Conservation (phyloP, 164 flowering plant genomes). For the Pachysandra terminalis region DNA sequence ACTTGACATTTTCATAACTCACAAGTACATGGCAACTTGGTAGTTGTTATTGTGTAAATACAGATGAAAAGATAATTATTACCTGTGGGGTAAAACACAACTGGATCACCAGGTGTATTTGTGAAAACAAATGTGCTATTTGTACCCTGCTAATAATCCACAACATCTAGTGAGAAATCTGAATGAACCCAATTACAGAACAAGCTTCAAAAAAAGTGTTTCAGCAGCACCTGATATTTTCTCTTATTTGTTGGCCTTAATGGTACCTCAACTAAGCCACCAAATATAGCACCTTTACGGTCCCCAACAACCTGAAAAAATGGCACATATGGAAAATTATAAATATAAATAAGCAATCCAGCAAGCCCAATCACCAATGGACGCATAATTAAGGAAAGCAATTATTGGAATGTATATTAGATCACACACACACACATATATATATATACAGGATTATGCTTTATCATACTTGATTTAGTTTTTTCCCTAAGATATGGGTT, state of each 20-base stretch:
- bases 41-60: neutral
- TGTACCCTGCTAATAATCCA: slow-evolving; percentile 58
- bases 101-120: slow-evolving; percentile 50
- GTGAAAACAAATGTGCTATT: slow-evolving; percentile 83
- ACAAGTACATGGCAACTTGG: neutral
- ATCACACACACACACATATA: no score
- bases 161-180: slow-evolving; percentile 12
- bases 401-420: no score
- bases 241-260: slow-evolving; percentile 57
- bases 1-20: neutral
- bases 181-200: neutral
- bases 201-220: neutral
- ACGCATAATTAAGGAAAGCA: no score
- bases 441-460: no score
- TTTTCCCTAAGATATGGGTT: no score
- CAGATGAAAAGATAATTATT: slow-evolving; percentile 9
- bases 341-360: no score
- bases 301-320: slow-evolving; percentile 83
- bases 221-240: slow-evolving; percentile 70
- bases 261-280: slow-evolving; percentile 96
- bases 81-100: slow-evolving; percentile 90
- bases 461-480: no score
- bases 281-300: slow-evolving; percentile 82
- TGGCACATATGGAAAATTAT: no score
- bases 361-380: no score